These are phyloP conservation scores for Naegleria fowleri DNA, from an alignment of 208 protist genomes.

Conservation along the genomic window DNA sequence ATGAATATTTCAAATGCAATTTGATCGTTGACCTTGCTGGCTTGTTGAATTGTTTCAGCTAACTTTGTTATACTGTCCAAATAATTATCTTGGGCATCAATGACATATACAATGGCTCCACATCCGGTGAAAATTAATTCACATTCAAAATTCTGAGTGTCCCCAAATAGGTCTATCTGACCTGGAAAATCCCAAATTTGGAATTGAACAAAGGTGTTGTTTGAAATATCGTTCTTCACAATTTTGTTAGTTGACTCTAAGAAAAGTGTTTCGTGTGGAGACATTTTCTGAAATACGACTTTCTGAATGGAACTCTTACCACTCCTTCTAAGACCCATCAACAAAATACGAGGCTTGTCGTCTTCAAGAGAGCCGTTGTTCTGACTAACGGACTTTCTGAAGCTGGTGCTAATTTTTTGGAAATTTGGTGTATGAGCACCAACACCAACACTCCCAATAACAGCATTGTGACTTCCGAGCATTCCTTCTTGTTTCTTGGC, in stretches of 20 bases:
- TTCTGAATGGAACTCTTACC: constrained; percentile 78
- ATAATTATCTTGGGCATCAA: constrained; percentile 64
- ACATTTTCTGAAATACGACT: constrained; percentile 85
- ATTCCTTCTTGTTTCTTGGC: neutral
- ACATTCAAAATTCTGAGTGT: constrained; percentile 53
- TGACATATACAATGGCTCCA: constrained; percentile 74
- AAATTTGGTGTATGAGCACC: neutral
- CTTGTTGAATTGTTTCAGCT: constrained; percentile 50
- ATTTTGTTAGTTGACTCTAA: constrained; percentile 71
- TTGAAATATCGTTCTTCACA: constrained; percentile 64
- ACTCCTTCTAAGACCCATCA: constrained; percentile 64
- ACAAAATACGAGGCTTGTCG: constrained; percentile 59
- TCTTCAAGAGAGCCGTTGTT: constrained; percentile 36
- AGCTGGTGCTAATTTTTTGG: neutral
- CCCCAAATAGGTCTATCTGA: constrained; percentile 69
- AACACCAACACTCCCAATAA: neutral
- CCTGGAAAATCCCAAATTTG: constrained; percentile 82
- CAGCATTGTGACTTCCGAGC: neutral
- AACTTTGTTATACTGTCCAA: constrained; percentile 56
- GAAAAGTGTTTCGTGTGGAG: constrained; percentile 80
- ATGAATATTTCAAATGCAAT: constrained; percentile 81
- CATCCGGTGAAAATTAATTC: constrained; percentile 61
- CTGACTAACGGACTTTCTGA: neutral
- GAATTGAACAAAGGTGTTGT: constrained; percentile 79
- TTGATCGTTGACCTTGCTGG: constrained; percentile 56